Percentiles rank a stretch among this genome's conserved stretches.
Evolutionary conservation across 2,329 filamentous ascomycete genomes (phyloP).

Genomic region (Pseudogymnoascus sp.): DNA sequence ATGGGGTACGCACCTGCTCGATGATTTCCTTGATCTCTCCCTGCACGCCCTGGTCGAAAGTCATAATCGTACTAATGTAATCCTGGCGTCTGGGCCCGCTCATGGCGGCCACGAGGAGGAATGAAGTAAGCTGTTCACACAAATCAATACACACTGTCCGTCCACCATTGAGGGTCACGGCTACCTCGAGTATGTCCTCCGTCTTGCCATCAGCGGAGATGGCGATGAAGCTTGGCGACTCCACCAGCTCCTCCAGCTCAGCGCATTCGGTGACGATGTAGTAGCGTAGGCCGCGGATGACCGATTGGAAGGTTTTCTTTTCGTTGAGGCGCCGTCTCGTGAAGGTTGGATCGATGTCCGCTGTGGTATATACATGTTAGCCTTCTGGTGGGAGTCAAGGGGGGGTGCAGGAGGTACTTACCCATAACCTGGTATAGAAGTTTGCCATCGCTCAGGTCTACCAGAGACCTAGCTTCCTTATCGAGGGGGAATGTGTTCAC

Average conservation of each 20-base stretch:
- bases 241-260: slow-evolving; percentile 43
- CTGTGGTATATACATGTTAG: slow-evolving; percentile 39
- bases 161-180: not conserved
- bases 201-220: slow-evolving; percentile 48
- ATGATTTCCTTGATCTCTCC: slow-evolving; percentile 29
- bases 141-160: slow-evolving; percentile 18
- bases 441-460: slow-evolving; percentile 28
- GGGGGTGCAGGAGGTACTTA: slow-evolving; percentile 25
- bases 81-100: slow-evolving; percentile 47
- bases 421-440: slow-evolving; percentile 28
- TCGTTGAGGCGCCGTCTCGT: slow-evolving; percentile 44
- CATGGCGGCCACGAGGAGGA: slow-evolving; percentile 54
- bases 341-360: slow-evolving; percentile 50
- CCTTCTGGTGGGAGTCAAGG: not conserved
- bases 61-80: slow-evolving; percentile 42
- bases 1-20: slow-evolving; percentile 15
- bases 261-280: slow-evolving; percentile 46
- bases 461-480: slow-evolving; percentile 21
- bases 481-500: slow-evolving; percentile 29
- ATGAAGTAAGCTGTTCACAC: slow-evolving; percentile 46
- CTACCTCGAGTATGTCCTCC: slow-evolving; percentile 45
- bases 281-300: slow-evolving; percentile 45
- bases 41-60: slow-evolving; percentile 35
- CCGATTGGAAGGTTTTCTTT: slow-evolving; percentile 44
- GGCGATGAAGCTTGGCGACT: slow-evolving; percentile 46